Base-by-base conservation (phyloP, 768 basidiomycete species). In the Melanogaster broomeanus region DNA sequence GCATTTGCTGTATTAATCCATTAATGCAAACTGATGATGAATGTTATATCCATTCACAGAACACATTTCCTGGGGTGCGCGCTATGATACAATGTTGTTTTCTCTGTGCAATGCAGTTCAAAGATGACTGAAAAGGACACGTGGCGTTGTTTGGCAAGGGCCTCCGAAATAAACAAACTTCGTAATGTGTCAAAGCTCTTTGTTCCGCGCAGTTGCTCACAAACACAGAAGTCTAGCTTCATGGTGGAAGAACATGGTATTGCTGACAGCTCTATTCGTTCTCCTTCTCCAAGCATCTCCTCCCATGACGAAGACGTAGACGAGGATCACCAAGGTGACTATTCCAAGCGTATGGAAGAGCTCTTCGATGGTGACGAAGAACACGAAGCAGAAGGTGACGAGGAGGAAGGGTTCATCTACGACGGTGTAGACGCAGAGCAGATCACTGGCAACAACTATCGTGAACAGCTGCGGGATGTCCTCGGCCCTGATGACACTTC, bases 321-420 rank as follows among this genome's bases (percentile, higher is more conserved):
- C 52, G 51, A 60, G 31, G 56, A 66, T 58, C 24, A 56, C 58
- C 51, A 59, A 54, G 52, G 62, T 27, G 61, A 53, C 51, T 65
- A 67, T 47, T 62, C 60, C 25, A 38, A 56, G 16, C 55, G 63
- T 49, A 66, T 58, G 65, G 61, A 47, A 21, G 64, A 66, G 12
- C 44, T 67, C 11, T 65, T 61, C 45, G 74, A 67, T 51, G 77
- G 72, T 42, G 76, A 75, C 42, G 76, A 74, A 6, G 73, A 62
- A 18, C 74, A 73, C 11, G 71, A 70, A 40, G 70, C 67, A 35
- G 70, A 74, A 53, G 76, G 75, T 0, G 83, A 79, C 10, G 81
- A 80, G 7, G 82, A 80, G 11, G 85, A 81, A 27, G 82, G 72
- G 0, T 93, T 93, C 58, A 53, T 91, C 25, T 94, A 93, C 62